Percentiles rank a stretch among this genome's conserved stretches.
These are phyloP conservation scores for Chalciporus chontae DNA, from an alignment of 768 basidiomycete genomes.

Conservation along the genomic window DNA sequence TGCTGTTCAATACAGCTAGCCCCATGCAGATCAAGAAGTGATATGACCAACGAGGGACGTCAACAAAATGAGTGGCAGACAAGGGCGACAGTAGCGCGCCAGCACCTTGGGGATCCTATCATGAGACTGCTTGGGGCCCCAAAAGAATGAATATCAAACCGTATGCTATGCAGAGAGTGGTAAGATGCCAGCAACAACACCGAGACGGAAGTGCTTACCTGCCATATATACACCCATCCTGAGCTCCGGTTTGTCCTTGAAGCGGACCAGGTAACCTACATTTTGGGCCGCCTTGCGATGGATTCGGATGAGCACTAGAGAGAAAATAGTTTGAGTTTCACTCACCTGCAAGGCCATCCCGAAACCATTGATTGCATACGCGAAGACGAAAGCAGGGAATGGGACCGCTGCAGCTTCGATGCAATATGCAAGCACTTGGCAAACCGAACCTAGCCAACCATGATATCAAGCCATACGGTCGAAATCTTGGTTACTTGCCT, in stretches of 20 bases:
- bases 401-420: constrained; percentile 37
- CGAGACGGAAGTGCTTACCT: constrained; percentile 16
- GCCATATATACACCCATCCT: constrained; percentile 45
- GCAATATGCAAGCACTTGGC: constrained; percentile 23
- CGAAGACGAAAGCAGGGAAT: constrained; percentile 37
- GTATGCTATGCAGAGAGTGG: not conserved
- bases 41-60: constrained; percentile 64
- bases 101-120: constrained; percentile 39
- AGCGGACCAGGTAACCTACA: constrained; percentile 39
- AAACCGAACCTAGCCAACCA: constrained; percentile 8
- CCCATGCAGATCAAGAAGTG: constrained; percentile 72
- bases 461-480: not conserved
- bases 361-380: constrained; percentile 36
- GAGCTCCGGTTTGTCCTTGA: constrained; percentile 32
- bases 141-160: not conserved
- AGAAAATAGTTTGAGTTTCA: not conserved
- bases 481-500: constrained; percentile 18
- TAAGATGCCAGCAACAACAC: not conserved
- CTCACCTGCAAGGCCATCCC: constrained; percentile 41
- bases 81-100: constrained; percentile 71
- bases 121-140: constrained; percentile 7
- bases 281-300: constrained; percentile 38
- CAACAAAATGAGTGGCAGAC: constrained; percentile 77
- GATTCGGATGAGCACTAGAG: not conserved
- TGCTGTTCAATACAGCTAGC: constrained; percentile 55